Evolutionary conservation across 108 stramenopile genomes (phyloP), one percentile per base, ranked within the genome.

Genomic region (Mayamaea pseudoterrestris): DNA sequence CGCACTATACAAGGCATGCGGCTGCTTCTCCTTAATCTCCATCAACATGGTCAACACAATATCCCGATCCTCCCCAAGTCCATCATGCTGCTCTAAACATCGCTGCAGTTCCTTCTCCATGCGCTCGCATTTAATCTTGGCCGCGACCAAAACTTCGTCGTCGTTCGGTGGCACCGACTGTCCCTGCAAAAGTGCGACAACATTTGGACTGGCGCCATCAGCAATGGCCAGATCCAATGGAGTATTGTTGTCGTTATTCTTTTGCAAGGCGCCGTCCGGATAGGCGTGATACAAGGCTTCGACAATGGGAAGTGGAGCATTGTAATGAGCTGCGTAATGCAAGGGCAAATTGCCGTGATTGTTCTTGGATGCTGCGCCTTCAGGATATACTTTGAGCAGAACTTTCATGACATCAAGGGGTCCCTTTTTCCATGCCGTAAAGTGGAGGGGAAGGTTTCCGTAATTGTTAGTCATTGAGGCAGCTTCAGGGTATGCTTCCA

Each of bases 401-500:
- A 90, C 65, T 32, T 71, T 65, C 64, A 80, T 79, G 30, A 74
- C 76, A 46, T 90, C 88, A 23, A 90, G 55, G 2, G 88, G 88
- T 45, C 83, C 88, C 55, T 90, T 85, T 57, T 85, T 85, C 88
- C 83, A 85, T 1, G 88, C 88, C 16, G 88, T 82, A 70, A 85
- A 76, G 63, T 83, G 65, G 49, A 73, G 55, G 22, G 88, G 79
- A 7, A 90, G 66, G 36, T 90, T 90, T 12, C 88, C 88, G 52
- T 85, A 85, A 47, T 85, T 85, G 73, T 90, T 90, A 25, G 88
- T 85, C 27, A 78, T 67, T 32, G 69, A 66, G 20, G 88, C 88
- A 21, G 83, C 88, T 44, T 85, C 83, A 11, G 83, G 88, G 44
- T 85, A 85, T 5, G 88, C 83, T 57, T 85, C 78, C 31, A 90